phyloP scores from a whole-genome alignment of 1,139 yeast genomes.

The Yamadazyma triangularis region DNA sequence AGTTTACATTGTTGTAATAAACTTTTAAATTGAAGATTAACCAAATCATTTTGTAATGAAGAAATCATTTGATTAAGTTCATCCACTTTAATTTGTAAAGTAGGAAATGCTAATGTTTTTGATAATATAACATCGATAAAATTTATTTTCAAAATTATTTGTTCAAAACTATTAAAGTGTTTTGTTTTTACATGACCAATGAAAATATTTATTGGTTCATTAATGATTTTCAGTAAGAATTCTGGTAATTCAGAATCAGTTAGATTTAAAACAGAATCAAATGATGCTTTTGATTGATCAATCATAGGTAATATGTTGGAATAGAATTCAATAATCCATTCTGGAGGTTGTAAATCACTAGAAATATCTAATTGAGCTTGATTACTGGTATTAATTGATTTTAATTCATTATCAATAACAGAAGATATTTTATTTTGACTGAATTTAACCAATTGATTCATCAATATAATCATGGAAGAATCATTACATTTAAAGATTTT shows the following conservation, averaged over 20 bases:
- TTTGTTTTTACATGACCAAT: constrained; percentile 28
- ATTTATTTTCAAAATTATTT: constrained; percentile 48
- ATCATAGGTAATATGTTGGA: constrained; percentile 47
- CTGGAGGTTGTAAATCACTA: constrained; percentile 61
- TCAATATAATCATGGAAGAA: constrained; percentile 19
- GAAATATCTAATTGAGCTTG: constrained; percentile 39
- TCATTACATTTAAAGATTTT: constrained; percentile 32
- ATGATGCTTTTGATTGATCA: constrained; percentile 32
- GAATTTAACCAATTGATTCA: constrained; percentile 21
- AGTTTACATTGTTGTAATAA: constrained; percentile 49
- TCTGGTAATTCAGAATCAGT: constrained; percentile 24
- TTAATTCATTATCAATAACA: constrained; percentile 37
- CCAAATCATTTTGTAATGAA: constrained; percentile 28
- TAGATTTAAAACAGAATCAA: constrained; percentile 36
- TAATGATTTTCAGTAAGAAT: constrained; percentile 36
- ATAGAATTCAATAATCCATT: constrained; percentile 63
- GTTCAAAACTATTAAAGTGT: constrained; percentile 27
- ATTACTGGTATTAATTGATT: constrained; percentile 35
- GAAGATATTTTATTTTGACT: constrained; percentile 40
- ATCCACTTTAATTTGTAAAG: constrained; percentile 35
- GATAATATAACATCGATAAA: constrained; percentile 57
- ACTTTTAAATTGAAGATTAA: constrained; percentile 36
- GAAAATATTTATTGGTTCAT: constrained; percentile 47
- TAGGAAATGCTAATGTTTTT: constrained; percentile 45
- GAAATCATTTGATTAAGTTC: constrained; percentile 34